A percentile compares a stretch with the other conserved stretches of the same genome.
Evolutionary conservation across 108 stramenopile genomes (phyloP).

Genomic region (Pseudonitzschia pungens): DNA sequence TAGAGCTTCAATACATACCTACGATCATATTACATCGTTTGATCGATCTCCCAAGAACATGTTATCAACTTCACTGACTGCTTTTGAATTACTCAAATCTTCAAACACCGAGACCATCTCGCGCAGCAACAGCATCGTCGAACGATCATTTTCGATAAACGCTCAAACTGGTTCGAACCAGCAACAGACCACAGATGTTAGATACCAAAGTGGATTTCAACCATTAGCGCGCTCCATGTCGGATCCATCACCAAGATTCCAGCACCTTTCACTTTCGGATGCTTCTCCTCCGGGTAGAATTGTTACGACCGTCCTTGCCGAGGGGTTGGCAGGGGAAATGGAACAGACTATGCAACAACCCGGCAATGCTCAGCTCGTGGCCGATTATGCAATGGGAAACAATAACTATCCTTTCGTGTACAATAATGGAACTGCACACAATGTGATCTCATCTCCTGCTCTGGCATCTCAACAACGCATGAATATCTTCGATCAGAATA

Average conservation of each 20-base stretch:
- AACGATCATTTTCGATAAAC: not conserved
- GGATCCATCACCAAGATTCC: slow-evolving; percentile 31
- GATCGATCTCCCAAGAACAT: slow-evolving; percentile 2
- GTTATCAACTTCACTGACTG: slow-evolving; percentile 41
- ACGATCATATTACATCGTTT: slow-evolving; percentile 9
- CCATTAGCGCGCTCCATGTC: slow-evolving; percentile 32
- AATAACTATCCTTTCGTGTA: not conserved
- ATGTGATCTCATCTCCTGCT: not conserved
- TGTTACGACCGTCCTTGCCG: not conserved
- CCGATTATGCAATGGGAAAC: not conserved
- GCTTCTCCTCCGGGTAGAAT: not conserved
- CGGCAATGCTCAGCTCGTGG: not conserved
- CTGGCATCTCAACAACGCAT: not conserved
- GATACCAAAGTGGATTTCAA: slow-evolving; percentile 2
- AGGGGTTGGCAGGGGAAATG: not conserved
- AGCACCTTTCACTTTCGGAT: slow-evolving; percentile 3
- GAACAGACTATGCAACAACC: not conserved
- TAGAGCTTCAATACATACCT: too few species aligned
- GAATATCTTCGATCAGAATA: not conserved
- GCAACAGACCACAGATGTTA: not conserved
- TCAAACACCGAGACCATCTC: not conserved
- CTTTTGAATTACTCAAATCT: slow-evolving; percentile 39
- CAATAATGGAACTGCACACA: not conserved
- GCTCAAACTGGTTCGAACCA: slow-evolving; percentile 6
- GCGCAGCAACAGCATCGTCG: slow-evolving; percentile 1